Evolutionary conservation across 352 stramenopile species (phyloP).

Genomic region (Elongisporangium senticosum): DNA sequence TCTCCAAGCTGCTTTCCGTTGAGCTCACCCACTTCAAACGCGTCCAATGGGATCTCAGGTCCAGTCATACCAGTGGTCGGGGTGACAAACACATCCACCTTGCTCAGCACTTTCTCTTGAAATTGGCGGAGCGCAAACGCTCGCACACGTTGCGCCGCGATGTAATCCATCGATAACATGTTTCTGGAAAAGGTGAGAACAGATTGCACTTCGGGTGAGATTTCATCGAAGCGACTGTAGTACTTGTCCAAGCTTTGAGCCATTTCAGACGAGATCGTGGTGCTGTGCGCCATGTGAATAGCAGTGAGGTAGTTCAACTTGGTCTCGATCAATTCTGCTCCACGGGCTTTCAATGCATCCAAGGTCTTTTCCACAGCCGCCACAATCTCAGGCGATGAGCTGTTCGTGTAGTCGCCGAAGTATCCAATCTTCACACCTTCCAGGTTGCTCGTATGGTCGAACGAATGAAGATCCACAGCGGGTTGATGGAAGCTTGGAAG

Average conservation of each 20-base stretch:
- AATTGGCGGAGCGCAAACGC: slow-evolving; percentile 77
- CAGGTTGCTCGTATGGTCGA: slow-evolving; percentile 54
- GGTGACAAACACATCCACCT: slow-evolving; percentile 87
- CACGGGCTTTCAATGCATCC: slow-evolving; percentile 37
- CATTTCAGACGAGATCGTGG: slow-evolving; percentile 84
- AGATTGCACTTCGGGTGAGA: slow-evolving; percentile 74
- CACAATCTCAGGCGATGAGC: slow-evolving; percentile 58
- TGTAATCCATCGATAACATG: slow-evolving; percentile 69
- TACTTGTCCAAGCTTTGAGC: slow-evolving; percentile 64
- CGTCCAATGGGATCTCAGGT: slow-evolving; percentile 53
- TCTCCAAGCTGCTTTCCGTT: slow-evolving; percentile 47
- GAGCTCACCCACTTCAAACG: slow-evolving; percentile 38
- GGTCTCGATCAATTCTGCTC: slow-evolving; percentile 72
- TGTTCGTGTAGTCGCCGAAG: slow-evolving; percentile 69
- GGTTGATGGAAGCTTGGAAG: slow-evolving; percentile 46
- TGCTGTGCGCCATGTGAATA: slow-evolving; percentile 74
- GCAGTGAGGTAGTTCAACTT: slow-evolving; percentile 67
- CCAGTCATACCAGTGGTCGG: slow-evolving; percentile 76
- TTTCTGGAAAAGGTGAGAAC: slow-evolving; percentile 62
- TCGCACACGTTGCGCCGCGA: slow-evolving; percentile 81
- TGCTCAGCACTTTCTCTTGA: slow-evolving; percentile 64
- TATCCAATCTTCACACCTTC: slow-evolving; percentile 71
- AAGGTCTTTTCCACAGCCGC: slow-evolving; percentile 39
- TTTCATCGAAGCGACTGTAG: slow-evolving; percentile 39
- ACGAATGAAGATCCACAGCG: slow-evolving; percentile 37